Base-by-base conservation (phyloP, 2,329 filamentous ascomycete genomes). In the Pyrenochaeta sp. region DNA sequence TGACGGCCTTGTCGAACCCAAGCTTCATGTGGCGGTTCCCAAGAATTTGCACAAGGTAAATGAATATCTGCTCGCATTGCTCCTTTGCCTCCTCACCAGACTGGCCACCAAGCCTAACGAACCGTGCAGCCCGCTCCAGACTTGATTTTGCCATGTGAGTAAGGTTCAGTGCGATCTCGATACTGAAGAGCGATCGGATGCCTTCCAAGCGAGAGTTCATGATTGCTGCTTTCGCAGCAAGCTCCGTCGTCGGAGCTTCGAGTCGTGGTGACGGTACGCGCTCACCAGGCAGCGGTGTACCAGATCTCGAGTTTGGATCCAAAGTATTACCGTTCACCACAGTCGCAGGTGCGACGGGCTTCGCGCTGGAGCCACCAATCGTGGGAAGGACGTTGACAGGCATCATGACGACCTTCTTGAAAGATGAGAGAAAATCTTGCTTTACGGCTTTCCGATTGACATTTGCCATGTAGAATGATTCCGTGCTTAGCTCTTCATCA, bases 391-490 rank as follows among this genome's bases (percentile, higher is more conserved):
- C 94, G 46, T 91, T 96, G 43, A 99, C 94, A 2, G 95, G 95
- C 88, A 97, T 96, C 93, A 99, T 97, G 61, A 99, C 91, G 7
- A 99, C 95, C 75, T 98, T 98, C 72, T 92, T 97, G 82, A 99
- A 99, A 0, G 93, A 97, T 40, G 89, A 95, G 56, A 99, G 74
- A 67, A 99, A 99, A 73, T 99, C 95, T 63, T 92, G 91, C 78
- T 99, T 99, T 60, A 96, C 95, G 1, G 92, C 95, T 73, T 96
- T 92, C 21, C 95, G 86, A 71, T 94, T 97, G 69, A 98, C 87
- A 72, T 92, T 97, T 20, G 90, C 90, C 94, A 98, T 97, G 78
- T 92, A 95, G 71, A 96, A 96, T 0, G 91, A 95, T 77, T 99
- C 95, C 0, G 91, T 88, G 2, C 89, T 90, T 14, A 91, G 92